Conservation (phyloP, 2,329 filamentous ascomycete species). For the Sporothrix humicola region DNA sequence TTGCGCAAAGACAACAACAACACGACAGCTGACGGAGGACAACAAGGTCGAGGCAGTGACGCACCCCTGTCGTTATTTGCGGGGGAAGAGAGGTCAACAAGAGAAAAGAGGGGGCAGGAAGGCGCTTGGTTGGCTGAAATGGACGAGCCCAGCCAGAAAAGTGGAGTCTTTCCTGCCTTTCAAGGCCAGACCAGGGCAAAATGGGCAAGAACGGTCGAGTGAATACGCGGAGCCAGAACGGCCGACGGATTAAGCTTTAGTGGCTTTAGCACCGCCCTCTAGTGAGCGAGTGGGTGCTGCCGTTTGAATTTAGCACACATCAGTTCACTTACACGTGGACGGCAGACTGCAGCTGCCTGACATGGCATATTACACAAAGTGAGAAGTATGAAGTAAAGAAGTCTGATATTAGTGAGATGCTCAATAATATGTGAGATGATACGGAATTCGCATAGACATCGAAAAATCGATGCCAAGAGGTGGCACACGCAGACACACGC, state of each 20-base stretch:
- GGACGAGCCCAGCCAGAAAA: background rate
- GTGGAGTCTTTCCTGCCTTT: background rate
- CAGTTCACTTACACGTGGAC: background rate
- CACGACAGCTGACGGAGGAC: background rate
- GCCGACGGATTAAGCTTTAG: constrained; percentile 2
- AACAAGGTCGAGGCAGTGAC: background rate
- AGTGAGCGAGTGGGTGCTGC: background rate
- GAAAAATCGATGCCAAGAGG: no score
- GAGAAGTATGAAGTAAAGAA: no score
- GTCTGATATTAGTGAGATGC: no score
- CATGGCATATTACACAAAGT: no score
- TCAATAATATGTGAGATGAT: no score
- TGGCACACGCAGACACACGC: background rate
- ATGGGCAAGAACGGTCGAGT: background rate
- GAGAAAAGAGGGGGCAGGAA: background rate
- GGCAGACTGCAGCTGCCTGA: no score
- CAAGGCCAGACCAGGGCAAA: background rate
- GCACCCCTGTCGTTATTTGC: background rate
- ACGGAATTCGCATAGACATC: no score
- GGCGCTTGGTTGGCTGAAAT: constrained; percentile 4
- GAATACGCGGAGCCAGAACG: background rate
- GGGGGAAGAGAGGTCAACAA: constrained; percentile 3
- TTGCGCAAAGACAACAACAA: background rate
- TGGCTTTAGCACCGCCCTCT: background rate
- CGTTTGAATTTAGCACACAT: background rate